phyloP scores from a whole-genome alignment of 2,329 filamentous ascomycete species.

The Aspergillus puulaauensis region DNA sequence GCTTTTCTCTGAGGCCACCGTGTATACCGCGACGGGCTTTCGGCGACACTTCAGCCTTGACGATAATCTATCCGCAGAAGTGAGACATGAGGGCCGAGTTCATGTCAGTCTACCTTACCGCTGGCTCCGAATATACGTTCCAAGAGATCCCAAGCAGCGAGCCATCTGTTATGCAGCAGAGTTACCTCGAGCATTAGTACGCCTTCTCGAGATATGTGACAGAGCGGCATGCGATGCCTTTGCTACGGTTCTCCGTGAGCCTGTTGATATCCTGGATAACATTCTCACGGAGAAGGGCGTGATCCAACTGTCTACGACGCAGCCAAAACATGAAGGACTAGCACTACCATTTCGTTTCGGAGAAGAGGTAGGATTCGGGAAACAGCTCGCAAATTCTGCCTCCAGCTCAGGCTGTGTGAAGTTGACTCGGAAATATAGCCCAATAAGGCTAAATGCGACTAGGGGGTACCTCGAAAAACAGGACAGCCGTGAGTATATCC shows the following conservation, averaged over 20 bases:
- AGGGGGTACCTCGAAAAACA: background rate
- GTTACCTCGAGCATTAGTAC: background rate
- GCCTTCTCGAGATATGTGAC: background rate
- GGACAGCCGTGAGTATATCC: background rate
- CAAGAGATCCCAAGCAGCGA: background rate
- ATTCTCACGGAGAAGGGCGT: background rate
- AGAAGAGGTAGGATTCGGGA: no score
- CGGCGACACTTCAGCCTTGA: background rate
- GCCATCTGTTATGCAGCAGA: constrained; percentile 6
- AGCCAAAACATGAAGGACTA: background rate
- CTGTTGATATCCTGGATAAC: background rate
- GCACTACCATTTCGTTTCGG: no score
- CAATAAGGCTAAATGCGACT: background rate
- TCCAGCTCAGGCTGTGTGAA: no score
- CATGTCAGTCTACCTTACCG: background rate
- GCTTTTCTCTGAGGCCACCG: background rate
- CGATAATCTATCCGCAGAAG: background rate
- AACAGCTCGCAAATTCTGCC: no score
- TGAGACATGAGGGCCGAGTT: background rate
- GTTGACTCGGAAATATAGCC: background rate
- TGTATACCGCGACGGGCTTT: background rate
- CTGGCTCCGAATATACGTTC: constrained; percentile 1
- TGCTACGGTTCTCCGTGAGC: constrained; percentile 1
- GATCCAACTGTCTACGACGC: background rate
- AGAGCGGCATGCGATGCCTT: background rate